Conservation (phyloP, 208 protist genomes). For the Trypanosoma vivax region DNA sequence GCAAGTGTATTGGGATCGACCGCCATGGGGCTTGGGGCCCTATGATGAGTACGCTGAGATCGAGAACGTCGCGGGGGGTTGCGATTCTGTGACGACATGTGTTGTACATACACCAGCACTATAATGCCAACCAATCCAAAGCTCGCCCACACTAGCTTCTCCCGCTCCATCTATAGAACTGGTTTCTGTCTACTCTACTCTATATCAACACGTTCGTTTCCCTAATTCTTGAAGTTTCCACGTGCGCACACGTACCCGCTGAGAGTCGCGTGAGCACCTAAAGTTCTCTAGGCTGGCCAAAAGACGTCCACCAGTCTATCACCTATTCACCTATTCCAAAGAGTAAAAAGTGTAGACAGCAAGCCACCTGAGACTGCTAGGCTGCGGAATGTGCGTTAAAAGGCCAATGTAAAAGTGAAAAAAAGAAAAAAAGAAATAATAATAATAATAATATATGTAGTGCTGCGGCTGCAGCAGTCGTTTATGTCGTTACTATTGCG, state of each 20-base stretch:
- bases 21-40: no score
- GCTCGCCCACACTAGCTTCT: conserved; percentile 40
- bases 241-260: no score
- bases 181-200: neutral
- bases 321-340: neutral
- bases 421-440: neutral
- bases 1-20: no score
- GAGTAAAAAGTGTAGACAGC: neutral
- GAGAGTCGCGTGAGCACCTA: no score
- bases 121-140: conserved; percentile 23
- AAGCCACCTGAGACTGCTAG: neutral
- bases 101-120: conserved; percentile 44
- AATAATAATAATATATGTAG: no score
- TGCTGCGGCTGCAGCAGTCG: no score
- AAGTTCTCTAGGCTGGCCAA: no score
- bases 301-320: no score
- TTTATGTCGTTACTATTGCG: no score
- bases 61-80: no score
- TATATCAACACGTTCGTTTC: neutral
- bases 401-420: neutral
- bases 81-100: conserved; percentile 11
- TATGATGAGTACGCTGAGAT: no score
- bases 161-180: conserved; percentile 25
- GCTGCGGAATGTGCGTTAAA: neutral
- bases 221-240: no score